Evolutionary conservation across 345 rosid genomes (phyloP), one percentile per base, ranked within the genome.

Genomic region (Dovyalis caffra): DNA sequence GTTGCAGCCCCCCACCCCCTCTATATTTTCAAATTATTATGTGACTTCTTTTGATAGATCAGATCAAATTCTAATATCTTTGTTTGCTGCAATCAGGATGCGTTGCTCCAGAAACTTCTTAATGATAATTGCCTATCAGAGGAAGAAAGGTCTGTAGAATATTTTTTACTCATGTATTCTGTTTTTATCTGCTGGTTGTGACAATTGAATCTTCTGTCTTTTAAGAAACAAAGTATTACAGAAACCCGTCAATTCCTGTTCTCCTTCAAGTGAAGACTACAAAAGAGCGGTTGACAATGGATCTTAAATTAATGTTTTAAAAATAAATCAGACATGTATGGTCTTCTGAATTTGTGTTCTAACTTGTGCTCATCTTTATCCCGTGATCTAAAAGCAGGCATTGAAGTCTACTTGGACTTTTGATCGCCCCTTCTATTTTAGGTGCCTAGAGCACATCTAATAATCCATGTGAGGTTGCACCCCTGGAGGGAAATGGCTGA

Each of bases 51-150:
- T 63, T 58, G 35, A 66, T 68, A 62, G 23, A 77, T 64, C n/a
- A 32, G 51, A 28, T 5, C 40, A 69, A 58, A 69, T 74, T 64
- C 65, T 75, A 51, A 40, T 64, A 38, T 68, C 20, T 67, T 35
- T 80, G 31, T 73, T 68, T 82, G 43, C 35, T 70, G 64, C 56
- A 43, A 79, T 71, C 86, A 92, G 97, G 94, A 95, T 81, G 94
- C 91, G 25, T 86, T 95, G 85, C 92, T 95, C 35, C 92, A 89
- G 71, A 89, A 90, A 81, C 97, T 92, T 79, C 78, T 90, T 60
- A 82, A 78, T 77, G 94, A 87, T 64, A 82, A 84, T 75, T 88
- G 68, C 88, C 81, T 92, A 72, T 79, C 92, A 35, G 73, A 81
- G 32, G 90, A 86, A 29, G 99, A 95, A 89, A 90, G 94, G 99